A percentile compares a stretch with the other conserved stretches of the same genome.
These are phyloP conservation scores for Calonectria honghensis DNA, from an alignment of 2,329 filamentous ascomycete genomes.

Conservation along the genomic window DNA sequence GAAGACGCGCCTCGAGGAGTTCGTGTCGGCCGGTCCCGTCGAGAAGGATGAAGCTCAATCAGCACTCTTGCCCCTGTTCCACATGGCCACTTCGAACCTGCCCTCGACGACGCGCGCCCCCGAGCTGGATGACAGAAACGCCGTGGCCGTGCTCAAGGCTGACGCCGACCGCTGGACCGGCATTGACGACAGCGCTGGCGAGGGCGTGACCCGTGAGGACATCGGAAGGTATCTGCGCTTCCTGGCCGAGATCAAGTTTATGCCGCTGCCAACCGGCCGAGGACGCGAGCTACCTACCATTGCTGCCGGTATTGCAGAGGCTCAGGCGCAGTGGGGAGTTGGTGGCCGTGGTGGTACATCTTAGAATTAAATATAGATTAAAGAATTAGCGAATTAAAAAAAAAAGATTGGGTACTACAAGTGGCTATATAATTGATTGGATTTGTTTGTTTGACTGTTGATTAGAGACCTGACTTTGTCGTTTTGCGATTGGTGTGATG, in stretches of 20 bases:
- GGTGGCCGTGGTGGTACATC: slow-evolving; percentile 40
- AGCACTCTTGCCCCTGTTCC: slow-evolving; percentile 78
- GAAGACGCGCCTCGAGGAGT: slow-evolving; percentile 55
- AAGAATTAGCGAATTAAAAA: neutral
- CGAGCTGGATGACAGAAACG: slow-evolving; percentile 80
- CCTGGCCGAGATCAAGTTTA: slow-evolving; percentile 48
- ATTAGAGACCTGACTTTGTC: neutral
- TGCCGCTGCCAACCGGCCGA: slow-evolving; percentile 41
- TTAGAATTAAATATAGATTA: neutral
- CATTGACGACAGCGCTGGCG: slow-evolving; percentile 71
- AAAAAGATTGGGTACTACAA: neutral
- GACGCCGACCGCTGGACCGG: slow-evolving; percentile 77
- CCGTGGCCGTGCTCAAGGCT: slow-evolving; percentile 76
- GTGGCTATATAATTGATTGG: neutral
- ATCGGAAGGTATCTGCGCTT: slow-evolving; percentile 42
- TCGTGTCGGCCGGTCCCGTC: slow-evolving; percentile 37
- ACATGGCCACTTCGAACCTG: slow-evolving; percentile 82
- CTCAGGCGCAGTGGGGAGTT: slow-evolving; percentile 47
- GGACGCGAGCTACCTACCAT: slow-evolving; percentile 48
- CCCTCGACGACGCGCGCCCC: slow-evolving; percentile 81
- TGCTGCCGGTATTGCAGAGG: slow-evolving; percentile 36
- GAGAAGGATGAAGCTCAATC: slow-evolving; percentile 54
- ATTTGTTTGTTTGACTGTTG: neutral
- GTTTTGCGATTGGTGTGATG: neutral
- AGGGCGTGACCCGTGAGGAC: slow-evolving; percentile 45